These are phyloP conservation scores for Kodamaea kakaduensis DNA, from an alignment of 805 yeast genomes.

Conservation along the genomic window DNA sequence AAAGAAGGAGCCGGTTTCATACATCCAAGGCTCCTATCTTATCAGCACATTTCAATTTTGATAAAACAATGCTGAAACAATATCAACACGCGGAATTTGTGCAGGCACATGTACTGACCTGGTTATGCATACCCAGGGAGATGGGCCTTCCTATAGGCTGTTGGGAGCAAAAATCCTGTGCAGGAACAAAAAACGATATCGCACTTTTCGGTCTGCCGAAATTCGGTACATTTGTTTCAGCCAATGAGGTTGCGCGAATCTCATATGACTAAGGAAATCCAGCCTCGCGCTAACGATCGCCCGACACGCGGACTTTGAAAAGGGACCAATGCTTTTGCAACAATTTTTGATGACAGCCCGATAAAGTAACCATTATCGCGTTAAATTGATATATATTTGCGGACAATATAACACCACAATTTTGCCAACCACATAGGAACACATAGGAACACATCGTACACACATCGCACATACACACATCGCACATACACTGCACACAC, in stretches of 20 bases:
- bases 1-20: no score
- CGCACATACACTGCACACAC: neutral
- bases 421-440: no score
- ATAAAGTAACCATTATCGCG: neutral
- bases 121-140: no score
- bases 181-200: neutral
- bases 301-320: constrained; percentile 6
- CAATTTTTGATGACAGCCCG: constrained; percentile 5
- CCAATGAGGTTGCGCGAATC: neutral
- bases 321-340: constrained; percentile 5
- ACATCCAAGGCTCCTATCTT: no score
- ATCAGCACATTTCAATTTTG: no score
- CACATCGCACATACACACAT: neutral
- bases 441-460: neutral
- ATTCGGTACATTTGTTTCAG: constrained; percentile 2
- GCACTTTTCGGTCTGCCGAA: constrained; percentile 3
- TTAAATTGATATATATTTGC: neutral
- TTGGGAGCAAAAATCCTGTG: no score
- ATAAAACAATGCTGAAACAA: no score
- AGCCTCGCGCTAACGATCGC: constrained; percentile 1
- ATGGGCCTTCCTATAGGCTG: constrained; percentile 1
- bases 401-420: no score
- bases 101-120: no score
- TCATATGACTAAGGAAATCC: constrained; percentile 1
- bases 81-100: no score